phyloP scores from a whole-genome alignment of 306 rosid genomes.

The Prunus dulcis region DNA sequence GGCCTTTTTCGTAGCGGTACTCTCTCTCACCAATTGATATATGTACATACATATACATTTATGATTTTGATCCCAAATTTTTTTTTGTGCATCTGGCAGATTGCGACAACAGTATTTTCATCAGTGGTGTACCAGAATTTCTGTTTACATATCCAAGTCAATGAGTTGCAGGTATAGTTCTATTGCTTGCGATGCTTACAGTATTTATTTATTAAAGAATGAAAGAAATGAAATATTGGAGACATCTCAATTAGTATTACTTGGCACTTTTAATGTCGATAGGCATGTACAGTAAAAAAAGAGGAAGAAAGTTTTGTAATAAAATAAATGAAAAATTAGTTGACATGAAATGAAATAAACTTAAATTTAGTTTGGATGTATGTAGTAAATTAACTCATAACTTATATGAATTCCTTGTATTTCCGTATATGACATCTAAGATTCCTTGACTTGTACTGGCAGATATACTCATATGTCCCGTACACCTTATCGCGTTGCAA shows the following conservation, averaged over 20 bases:
- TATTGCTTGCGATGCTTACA: not conserved
- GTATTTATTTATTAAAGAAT: not conserved
- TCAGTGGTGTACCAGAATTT: conserved; percentile 52
- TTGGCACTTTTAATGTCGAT: not conserved
- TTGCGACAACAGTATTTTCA: conserved; percentile 41
- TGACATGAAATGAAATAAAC: not conserved
- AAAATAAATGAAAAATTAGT: not conserved
- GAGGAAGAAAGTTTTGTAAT: no score
- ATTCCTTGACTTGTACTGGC: not conserved
- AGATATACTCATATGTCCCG: not conserved
- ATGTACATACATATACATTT: not conserved
- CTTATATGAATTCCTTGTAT: not conserved
- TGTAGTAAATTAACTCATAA: not conserved
- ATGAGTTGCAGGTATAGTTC: conserved; percentile 51
- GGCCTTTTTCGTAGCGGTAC: conserved; percentile 34
- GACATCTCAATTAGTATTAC: not conserved
- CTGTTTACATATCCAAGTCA: conserved; percentile 50
- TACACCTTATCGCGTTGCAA: not conserved
- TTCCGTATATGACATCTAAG: not conserved
- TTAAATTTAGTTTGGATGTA: not conserved
- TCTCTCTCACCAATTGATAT: not conserved
- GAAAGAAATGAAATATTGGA: not conserved
- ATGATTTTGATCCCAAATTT: not conserved
- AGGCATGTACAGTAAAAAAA: not conserved
- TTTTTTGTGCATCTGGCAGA: conserved; percentile 38